Conservation (phyloP, 805 yeast genomes). For the Starmerella tilneyi region DNA sequence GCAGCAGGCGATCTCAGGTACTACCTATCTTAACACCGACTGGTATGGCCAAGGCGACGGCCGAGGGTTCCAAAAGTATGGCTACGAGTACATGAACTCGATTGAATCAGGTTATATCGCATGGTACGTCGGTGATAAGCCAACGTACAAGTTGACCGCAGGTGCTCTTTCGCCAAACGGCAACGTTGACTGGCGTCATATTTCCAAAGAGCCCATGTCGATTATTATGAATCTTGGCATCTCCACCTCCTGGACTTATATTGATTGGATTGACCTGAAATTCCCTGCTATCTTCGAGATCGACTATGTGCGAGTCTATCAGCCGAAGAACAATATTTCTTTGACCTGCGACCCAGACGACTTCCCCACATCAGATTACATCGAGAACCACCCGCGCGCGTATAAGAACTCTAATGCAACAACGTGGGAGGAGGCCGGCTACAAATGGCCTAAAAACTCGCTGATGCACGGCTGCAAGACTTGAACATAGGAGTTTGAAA, state of each 20-base stretch:
- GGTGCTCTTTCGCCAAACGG: slow-evolving; percentile 82
- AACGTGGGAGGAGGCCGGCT: slow-evolving; percentile 67
- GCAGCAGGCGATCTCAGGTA: slow-evolving; percentile 86
- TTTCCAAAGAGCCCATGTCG: slow-evolving; percentile 89
- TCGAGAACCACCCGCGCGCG: slow-evolving; percentile 55
- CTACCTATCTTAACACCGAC: slow-evolving; percentile 60
- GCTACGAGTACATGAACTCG: slow-evolving; percentile 58
- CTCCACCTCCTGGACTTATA: slow-evolving; percentile 86
- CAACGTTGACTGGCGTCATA: slow-evolving; percentile 69
- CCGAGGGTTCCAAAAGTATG: slow-evolving; percentile 56
- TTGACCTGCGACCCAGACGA: slow-evolving; percentile 79
- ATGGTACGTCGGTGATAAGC: slow-evolving; percentile 77
- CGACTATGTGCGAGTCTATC: slow-evolving; percentile 88
- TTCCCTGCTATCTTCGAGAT: slow-evolving; percentile 72
- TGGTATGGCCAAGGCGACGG: slow-evolving; percentile 65
- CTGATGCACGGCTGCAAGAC: slow-evolving; percentile 42
- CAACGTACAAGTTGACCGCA: slow-evolving; percentile 65
- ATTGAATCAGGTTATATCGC: slow-evolving; percentile 56
- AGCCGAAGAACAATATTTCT: slow-evolving; percentile 52
- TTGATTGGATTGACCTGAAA: slow-evolving; percentile 66
- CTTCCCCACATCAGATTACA: slow-evolving; percentile 79
- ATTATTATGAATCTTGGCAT: slow-evolving; percentile 79
- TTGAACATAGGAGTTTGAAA: background rate
- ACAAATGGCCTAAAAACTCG: slow-evolving; percentile 50
- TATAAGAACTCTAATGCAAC: slow-evolving; percentile 64